Evolutionary conservation across 805 yeast genomes (phyloP).

Genomic region (Jamesozyma jinghongensis): DNA sequence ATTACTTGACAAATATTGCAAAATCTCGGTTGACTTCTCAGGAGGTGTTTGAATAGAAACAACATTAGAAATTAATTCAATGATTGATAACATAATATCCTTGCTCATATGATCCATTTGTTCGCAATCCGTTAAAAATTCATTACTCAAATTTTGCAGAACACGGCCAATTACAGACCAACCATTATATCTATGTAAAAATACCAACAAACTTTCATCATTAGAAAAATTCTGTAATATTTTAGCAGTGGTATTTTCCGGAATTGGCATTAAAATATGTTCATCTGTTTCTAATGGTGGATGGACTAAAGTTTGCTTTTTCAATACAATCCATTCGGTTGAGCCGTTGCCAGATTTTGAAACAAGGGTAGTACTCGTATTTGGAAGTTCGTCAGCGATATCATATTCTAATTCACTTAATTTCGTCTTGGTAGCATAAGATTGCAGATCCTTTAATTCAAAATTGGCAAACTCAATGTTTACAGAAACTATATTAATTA

Average conservation of each 20-base stretch:
- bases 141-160: constrained; percentile 46
- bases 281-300: constrained; percentile 49
- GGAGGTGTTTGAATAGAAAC: constrained; percentile 31
- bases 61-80: constrained; percentile 43
- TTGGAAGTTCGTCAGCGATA: constrained; percentile 28
- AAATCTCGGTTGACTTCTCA: constrained; percentile 34
- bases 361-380: background rate
- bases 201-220: constrained; percentile 41
- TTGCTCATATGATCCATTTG: constrained; percentile 29
- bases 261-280: constrained; percentile 37
- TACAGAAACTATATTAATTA: constrained; percentile 49
- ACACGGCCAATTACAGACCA: constrained; percentile 81
- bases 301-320: constrained; percentile 39
- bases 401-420: constrained; percentile 37
- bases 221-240: constrained; percentile 33
- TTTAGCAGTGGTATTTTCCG: constrained; percentile 60
- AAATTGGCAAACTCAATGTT: constrained; percentile 60
- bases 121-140: constrained; percentile 25
- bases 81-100: constrained; percentile 38
- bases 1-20: constrained; percentile 32
- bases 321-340: constrained; percentile 41
- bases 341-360: background rate
- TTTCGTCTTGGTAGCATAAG: constrained; percentile 48
- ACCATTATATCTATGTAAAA: constrained; percentile 69
- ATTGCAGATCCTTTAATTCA: constrained; percentile 47